A percentile compares a stretch with the other conserved stretches of the same genome.
Conservation (phyloP, 257 asterid genomes). For the Galeopsis tetrahit region DNA sequence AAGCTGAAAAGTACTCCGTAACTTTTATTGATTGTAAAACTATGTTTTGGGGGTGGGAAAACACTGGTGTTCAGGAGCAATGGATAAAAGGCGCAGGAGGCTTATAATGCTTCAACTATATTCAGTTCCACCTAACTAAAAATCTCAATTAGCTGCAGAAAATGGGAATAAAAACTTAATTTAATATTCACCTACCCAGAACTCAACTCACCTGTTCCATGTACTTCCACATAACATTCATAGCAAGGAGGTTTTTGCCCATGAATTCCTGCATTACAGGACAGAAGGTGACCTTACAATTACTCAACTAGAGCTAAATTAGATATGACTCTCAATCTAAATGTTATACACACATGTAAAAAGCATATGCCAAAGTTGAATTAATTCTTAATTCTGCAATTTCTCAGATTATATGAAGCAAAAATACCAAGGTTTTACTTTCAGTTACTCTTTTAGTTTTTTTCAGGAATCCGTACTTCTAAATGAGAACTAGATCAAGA, state of each 20-base stretch:
- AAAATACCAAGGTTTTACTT: not conserved
- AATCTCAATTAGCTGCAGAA: slow-evolving; percentile 27
- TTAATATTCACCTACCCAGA: slow-evolving; percentile 19
- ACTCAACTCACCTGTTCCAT: slow-evolving; percentile 79
- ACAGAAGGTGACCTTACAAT: slow-evolving; percentile 17
- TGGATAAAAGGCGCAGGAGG: not conserved
- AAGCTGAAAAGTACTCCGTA: not conserved
- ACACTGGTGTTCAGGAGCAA: not conserved
- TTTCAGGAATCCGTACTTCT: not conserved
- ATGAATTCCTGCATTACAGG: slow-evolving; percentile 78
- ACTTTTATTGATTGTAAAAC: not conserved
- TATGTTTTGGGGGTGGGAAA: not conserved
- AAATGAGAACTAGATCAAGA: slow-evolving; percentile 14
- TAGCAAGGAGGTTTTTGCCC: slow-evolving; percentile 95
- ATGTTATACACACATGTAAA: not conserved
- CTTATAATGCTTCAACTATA: slow-evolving; percentile 16
- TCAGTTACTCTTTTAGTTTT: slow-evolving; percentile 1
- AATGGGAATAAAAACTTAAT: slow-evolving; percentile 9
- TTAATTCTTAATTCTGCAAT: slow-evolving; percentile 9
- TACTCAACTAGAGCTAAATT: slow-evolving; percentile 3
- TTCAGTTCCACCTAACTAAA: not conserved
- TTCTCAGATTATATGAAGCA: slow-evolving; percentile 22
- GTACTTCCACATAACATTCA: slow-evolving; percentile 99
- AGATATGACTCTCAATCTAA: slow-evolving; percentile 1
- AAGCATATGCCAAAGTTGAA: not conserved